phyloP scores from a whole-genome alignment of 257 asterid genomes.

The Orobanche coerulescens region DNA sequence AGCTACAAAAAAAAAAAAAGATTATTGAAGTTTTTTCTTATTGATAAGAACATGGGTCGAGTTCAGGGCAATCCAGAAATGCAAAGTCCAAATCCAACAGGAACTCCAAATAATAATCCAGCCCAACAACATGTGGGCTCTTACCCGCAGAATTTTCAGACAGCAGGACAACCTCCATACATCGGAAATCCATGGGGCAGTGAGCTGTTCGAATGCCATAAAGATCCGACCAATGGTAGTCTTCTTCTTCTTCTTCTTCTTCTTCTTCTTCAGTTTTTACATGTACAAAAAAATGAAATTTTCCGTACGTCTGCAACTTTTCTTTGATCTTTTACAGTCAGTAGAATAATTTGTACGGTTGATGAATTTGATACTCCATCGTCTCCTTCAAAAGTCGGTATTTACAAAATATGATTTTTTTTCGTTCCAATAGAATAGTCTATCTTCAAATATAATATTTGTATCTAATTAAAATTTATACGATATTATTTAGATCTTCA shows the following conservation, averaged over 20 bases:
- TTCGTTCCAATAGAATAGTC: too few relatives aligned
- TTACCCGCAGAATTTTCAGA: slow-evolving; percentile 4
- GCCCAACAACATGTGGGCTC: slow-evolving; percentile 4
- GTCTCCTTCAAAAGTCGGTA: too few relatives aligned
- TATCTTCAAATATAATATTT: too few relatives aligned
- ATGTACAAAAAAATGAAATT: too few relatives aligned
- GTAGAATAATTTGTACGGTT: too few relatives aligned
- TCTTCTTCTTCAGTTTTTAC: too few relatives aligned
- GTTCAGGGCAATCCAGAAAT: not conserved
- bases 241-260: not conserved
- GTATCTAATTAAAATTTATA: too few relatives aligned
- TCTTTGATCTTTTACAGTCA: too few relatives aligned
- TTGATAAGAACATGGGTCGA: slow-evolving; percentile 8
- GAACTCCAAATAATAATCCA: not conserved
- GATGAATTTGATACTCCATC: too few relatives aligned
- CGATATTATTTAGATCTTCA: too few relatives aligned
- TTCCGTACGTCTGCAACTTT: too few relatives aligned
- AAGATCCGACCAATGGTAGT: slow-evolving; percentile 22
- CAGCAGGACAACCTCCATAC: slow-evolving; percentile 4
- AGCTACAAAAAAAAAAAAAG: not conserved
- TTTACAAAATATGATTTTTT: too few relatives aligned
- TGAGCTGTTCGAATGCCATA: slow-evolving; percentile 20
- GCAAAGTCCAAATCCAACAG: not conserved
- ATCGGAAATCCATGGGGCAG: slow-evolving; percentile 19
- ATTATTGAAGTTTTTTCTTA: not conserved